phyloP scores from a whole-genome alignment of 164 flowering plant genomes.

The Chimonanthus salicifolius region DNA sequence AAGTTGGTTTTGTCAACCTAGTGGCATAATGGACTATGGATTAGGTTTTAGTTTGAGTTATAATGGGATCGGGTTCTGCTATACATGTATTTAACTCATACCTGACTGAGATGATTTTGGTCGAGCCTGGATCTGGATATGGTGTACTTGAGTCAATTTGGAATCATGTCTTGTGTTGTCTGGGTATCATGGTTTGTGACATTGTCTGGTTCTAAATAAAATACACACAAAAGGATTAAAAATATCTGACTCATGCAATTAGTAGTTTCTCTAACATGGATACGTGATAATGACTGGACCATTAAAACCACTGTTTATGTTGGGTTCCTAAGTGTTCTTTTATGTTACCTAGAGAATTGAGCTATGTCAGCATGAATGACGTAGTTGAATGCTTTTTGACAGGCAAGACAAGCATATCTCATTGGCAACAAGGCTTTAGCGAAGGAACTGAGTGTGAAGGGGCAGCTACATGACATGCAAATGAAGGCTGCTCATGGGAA shows the following conservation, averaged over 20 bases:
- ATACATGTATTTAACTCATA: background rate
- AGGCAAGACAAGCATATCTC: slow-evolving; percentile 93
- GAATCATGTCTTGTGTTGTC: background rate
- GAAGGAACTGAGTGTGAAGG: slow-evolving; percentile 84
- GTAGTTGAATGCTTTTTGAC: slow-evolving; percentile 7
- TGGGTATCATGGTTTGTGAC: no score
- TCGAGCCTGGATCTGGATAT: no score
- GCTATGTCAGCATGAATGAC: background rate
- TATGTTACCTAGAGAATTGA: background rate
- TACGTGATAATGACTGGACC: no score
- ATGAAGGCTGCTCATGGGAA: slow-evolving; percentile 98
- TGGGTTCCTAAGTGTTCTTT: background rate
- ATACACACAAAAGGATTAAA: no score
- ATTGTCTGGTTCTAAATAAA: no score
- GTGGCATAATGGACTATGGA: background rate
- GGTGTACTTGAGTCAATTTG: background rate
- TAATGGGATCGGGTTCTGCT: background rate
- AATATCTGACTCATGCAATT: no score
- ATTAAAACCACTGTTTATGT: background rate
- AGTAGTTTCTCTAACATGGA: no score
- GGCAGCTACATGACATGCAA: slow-evolving; percentile 81
- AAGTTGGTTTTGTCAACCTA: background rate
- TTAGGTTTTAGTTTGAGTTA: background rate
- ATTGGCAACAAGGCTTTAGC: slow-evolving; percentile 90
- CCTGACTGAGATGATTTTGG: background rate